These are phyloP conservation scores for Agarophyton chilense DNA, from an alignment of 23 red algal species.

Conservation along the genomic window DNA sequence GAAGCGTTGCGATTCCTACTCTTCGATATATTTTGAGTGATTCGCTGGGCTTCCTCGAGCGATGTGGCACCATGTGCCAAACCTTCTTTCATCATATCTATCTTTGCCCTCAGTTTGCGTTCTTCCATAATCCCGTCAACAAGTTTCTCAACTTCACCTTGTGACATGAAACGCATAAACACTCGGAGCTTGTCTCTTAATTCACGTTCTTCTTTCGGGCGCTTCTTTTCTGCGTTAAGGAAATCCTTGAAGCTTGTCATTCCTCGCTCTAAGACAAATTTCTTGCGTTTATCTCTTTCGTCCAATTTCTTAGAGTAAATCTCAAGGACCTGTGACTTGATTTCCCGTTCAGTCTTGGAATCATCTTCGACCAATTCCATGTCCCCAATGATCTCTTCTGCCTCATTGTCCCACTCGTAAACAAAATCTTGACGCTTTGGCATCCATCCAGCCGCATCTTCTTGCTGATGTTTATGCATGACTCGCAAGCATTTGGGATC, in stretches of 20 bases:
- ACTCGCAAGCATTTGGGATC: constrained; percentile 86
- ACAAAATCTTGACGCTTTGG: constrained; percentile 94
- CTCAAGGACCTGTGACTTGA: constrained; percentile 92
- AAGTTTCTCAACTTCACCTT: constrained; percentile 68
- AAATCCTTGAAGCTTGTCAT: constrained; percentile 85
- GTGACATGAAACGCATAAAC: constrained; percentile 84
- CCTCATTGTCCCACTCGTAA: constrained; percentile 99
- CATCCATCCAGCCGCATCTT: constrained; percentile 97
- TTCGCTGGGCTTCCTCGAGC: constrained; percentile 43
- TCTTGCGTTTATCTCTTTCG: constrained; percentile 82
- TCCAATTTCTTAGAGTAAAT: constrained; percentile 88
- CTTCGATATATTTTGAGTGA: constrained; percentile 34
- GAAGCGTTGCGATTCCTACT: background rate
- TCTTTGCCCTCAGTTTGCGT: constrained; percentile 51
- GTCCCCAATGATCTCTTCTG: constrained; percentile 94
- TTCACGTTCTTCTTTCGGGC: constrained; percentile 82
- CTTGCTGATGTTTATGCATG: constrained; percentile 94
- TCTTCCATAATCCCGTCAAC: constrained; percentile 75
- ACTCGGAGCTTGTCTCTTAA: constrained; percentile 75
- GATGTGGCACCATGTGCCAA: constrained; percentile 44
- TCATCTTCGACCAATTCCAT: constrained; percentile 90
- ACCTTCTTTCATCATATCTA: constrained; percentile 69
- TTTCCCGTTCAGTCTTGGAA: constrained; percentile 66
- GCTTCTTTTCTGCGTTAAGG: constrained; percentile 63
- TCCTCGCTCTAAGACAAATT: constrained; percentile 82